Evolutionary conservation across 345 rosid species (phyloP).

Genomic region (Corchorus olitorius): DNA sequence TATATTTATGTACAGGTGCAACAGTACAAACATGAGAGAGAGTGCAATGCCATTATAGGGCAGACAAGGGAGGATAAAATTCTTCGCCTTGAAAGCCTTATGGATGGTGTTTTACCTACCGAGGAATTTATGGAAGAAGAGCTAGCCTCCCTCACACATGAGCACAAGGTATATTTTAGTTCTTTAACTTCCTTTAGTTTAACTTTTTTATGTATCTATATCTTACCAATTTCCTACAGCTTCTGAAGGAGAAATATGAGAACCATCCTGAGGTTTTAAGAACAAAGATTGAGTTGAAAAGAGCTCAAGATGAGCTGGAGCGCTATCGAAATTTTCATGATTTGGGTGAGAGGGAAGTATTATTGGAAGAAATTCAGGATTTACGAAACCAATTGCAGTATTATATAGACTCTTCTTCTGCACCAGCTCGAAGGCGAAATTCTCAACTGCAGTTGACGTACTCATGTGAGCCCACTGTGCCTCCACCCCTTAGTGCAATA

Average conservation of each 20-base stretch:
- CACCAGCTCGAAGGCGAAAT: slow-evolving; percentile 47
- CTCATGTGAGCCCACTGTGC: slow-evolving; percentile 49
- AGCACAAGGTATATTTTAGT: slow-evolving; percentile 58
- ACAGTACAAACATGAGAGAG: slow-evolving; percentile 98
- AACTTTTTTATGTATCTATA: slow-evolving; percentile 20
- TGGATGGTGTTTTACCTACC: slow-evolving; percentile 92
- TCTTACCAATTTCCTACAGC: slow-evolving; percentile 50
- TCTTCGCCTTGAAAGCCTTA: slow-evolving; percentile 87
- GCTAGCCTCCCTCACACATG: slow-evolving; percentile 70
- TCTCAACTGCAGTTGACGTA: slow-evolving; percentile 61
- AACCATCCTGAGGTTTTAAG: slow-evolving; percentile 85
- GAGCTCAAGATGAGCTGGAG: slow-evolving; percentile 84
- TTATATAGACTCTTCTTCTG: slow-evolving; percentile 70
- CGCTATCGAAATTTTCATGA: slow-evolving; percentile 71
- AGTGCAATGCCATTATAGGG: slow-evolving; percentile 88
- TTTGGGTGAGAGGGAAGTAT: slow-evolving; percentile 88
- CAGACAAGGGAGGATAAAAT: slow-evolving; percentile 94
- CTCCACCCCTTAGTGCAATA: slow-evolving; percentile 48
- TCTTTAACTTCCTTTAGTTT: slow-evolving; percentile 19
- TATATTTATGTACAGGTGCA: slow-evolving; percentile 63
- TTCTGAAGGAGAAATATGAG: slow-evolving; percentile 86
- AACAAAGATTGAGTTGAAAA: slow-evolving; percentile 74
- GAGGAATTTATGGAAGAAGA: slow-evolving; percentile 92
- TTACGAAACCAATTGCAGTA: slow-evolving; percentile 80
- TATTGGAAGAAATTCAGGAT: slow-evolving; percentile 92